A percentile compares a stretch with the other conserved stretches of the same genome.
Conservation (phyloP, 2,329 filamentous ascomycete species). For the Alternaria ventricosa region DNA sequence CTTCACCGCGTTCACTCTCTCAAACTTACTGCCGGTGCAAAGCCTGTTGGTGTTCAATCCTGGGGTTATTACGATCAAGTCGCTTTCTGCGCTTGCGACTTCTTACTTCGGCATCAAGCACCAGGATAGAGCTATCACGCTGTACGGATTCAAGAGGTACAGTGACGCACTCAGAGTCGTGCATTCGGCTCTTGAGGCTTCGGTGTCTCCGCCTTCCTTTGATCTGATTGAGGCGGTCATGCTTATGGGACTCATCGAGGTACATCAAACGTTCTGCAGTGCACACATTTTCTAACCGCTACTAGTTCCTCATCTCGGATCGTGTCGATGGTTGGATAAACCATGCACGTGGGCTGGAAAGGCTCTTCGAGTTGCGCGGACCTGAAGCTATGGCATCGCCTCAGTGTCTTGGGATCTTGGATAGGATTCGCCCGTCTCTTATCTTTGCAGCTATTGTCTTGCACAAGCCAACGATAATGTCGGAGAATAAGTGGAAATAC, state of each 20-base stretch:
- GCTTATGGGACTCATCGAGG: background rate
- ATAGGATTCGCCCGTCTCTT: background rate
- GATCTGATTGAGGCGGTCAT: background rate
- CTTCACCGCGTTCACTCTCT: background rate
- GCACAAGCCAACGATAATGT: conserved; percentile 3
- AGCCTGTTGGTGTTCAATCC: background rate
- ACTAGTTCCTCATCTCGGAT: conserved; percentile 1
- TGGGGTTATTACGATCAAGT: background rate
- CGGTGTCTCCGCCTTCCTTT: background rate
- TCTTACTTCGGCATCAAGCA: conserved; percentile 2
- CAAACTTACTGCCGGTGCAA: background rate
- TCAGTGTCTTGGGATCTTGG: background rate
- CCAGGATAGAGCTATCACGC: background rate
- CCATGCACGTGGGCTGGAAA: conserved; percentile 2
- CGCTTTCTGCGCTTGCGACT: background rate
- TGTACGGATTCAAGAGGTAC: background rate
- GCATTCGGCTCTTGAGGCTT: background rate
- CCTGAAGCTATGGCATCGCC: background rate
- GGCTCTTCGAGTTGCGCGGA: conserved; percentile 1
- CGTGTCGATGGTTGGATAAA: conserved; percentile 2
- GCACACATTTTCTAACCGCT: background rate
- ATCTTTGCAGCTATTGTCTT: conserved; percentile 1
- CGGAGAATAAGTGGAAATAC: background rate
- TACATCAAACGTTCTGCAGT: background rate
- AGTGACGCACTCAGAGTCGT: background rate